Evolutionary conservation across 1,139 yeast species (phyloP), one percentile per base, ranked within the genome.

Genomic region (Suhomyces taliae): DNA sequence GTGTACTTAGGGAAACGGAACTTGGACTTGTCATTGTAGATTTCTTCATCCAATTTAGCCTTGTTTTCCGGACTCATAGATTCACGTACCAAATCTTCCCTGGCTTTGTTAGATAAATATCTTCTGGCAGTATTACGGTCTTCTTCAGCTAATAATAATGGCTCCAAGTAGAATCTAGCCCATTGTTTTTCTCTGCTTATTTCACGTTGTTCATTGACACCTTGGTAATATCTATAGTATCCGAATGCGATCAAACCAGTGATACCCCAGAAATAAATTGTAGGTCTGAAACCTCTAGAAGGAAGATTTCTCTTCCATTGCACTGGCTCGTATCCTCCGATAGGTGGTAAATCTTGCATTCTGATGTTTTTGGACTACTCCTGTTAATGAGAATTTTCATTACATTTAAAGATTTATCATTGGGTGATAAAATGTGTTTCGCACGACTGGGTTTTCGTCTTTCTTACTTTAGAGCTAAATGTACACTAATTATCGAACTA

Each of bases 231-330:
- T 59, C 78, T 74, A 69, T 85, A 86, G 71, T 84, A 87, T 8
- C 96, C 96, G 62, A 81, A 87, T 6, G 83, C 75, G 68, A 87
- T 80, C 64, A 83, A 60, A 8, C 82, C 88, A 34, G 81, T 70
- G 50, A 87, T 67, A 36, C 86, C 82, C 64, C 82, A 80, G 52
- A 87, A 76, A 71, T 85, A 88, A 45, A 87, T 73, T 41, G 82
- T 71, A 15, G 95, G 93, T 55, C 95, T 76, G 71, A 88, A 87
- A 4, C 96, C 96, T 60, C 96, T 78, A 4, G 95, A 72, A 34
- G 96, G 96, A 50, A 89, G 71, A 66, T 88, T 86, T 68, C 96
- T 81, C 72, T 85, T 87, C 95, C 96, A 89, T 72, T 89, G 96
- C 51, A 89, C 81, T 44, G 89, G 87, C 56, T 85, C 91, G 61